Evolutionary conservation across 2,329 filamentous ascomycete species (phyloP).

Genomic region (Dothideomycetes sp.): DNA sequence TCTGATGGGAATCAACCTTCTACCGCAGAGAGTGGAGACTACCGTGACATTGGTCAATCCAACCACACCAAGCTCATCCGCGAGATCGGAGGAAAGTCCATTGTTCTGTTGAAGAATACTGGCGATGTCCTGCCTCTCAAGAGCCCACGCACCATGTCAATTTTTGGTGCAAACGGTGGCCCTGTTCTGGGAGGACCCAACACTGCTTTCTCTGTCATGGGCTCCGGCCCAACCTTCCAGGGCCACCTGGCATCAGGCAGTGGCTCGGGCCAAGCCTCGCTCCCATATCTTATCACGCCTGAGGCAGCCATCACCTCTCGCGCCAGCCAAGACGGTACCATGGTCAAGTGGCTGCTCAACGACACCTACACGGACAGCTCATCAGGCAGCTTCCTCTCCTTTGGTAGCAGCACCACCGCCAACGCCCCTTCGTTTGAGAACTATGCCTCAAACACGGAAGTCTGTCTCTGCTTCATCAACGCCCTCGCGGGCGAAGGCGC

Average conservation of each 20-base stretch:
- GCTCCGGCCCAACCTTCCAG: constrained; percentile 25
- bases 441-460: constrained; percentile 38
- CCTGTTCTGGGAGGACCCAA: constrained; percentile 37
- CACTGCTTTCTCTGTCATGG: constrained; percentile 27
- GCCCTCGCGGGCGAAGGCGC: constrained; percentile 36
- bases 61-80: constrained; percentile 65
- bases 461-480: constrained; percentile 49
- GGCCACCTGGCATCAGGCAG: constrained; percentile 36
- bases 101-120: constrained; percentile 37
- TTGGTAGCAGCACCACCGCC: constrained; percentile 41
- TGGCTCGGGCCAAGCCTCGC: constrained; percentile 31
- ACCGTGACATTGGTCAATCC: constrained; percentile 56
- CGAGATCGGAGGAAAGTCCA: constrained; percentile 41
- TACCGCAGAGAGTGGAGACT: constrained; percentile 20
- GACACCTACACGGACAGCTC: constrained; percentile 15
- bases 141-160: constrained; percentile 30
- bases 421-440: constrained; percentile 11
- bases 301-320: constrained; percentile 17
- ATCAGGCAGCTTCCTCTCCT: constrained; percentile 46
- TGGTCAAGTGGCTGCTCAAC: constrained; percentile 16
- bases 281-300: constrained; percentile 20
- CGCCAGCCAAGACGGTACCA: constrained; percentile 13
- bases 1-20: constrained; percentile 33
- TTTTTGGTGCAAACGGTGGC: constrained; percentile 40
- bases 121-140: constrained; percentile 33